Percentiles rank a stretch among this genome's conserved stretches.
phyloP scores from a whole-genome alignment of 2,329 filamentous ascomycete species.

The Lasiodiplodia sp. region DNA sequence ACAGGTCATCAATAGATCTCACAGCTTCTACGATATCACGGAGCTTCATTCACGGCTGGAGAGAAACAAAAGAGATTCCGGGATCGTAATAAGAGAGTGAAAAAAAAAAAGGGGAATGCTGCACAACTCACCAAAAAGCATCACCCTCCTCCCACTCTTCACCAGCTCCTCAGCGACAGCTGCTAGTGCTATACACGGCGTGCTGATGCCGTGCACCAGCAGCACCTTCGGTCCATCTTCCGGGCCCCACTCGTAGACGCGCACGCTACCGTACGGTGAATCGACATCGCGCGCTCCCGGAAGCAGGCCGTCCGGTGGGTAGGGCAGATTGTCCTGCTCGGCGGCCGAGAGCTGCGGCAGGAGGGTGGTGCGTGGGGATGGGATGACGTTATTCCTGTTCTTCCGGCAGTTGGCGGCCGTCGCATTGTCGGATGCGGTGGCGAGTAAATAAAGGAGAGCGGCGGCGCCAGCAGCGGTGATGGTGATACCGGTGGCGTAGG shows the following conservation, averaged over 20 bases:
- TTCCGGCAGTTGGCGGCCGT: neutral
- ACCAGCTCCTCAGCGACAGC: slow-evolving; percentile 72
- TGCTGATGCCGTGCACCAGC: slow-evolving; percentile 82
- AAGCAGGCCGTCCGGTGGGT: slow-evolving; percentile 72
- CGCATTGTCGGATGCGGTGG: slow-evolving; percentile 36
- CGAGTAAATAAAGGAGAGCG: slow-evolving; percentile 4
- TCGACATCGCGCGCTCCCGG: slow-evolving; percentile 73
- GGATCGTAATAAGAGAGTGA: neutral
- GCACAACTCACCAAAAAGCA: slow-evolving; percentile 71
- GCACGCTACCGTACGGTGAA: slow-evolving; percentile 73
- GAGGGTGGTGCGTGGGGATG: slow-evolving; percentile 41
- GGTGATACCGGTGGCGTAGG: neutral
- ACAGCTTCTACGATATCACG: too few relatives aligned
- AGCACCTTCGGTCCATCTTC: slow-evolving; percentile 74
- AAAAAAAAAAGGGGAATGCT: neutral
- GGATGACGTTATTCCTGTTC: slow-evolving; percentile 7
- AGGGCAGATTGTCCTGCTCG: slow-evolving; percentile 51
- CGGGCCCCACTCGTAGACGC: slow-evolving; percentile 84
- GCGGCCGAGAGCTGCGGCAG: slow-evolving; percentile 39
- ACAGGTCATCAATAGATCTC: too few relatives aligned
- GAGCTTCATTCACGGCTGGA: too few relatives aligned
- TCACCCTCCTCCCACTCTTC: slow-evolving; percentile 73
- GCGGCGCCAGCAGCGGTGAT: neutral
- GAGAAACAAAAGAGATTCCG: too few relatives aligned
- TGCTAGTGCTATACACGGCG: slow-evolving; percentile 74